phyloP scores from a whole-genome alignment of 2,329 filamentous ascomycete species.

The Moelleriella libera region DNA sequence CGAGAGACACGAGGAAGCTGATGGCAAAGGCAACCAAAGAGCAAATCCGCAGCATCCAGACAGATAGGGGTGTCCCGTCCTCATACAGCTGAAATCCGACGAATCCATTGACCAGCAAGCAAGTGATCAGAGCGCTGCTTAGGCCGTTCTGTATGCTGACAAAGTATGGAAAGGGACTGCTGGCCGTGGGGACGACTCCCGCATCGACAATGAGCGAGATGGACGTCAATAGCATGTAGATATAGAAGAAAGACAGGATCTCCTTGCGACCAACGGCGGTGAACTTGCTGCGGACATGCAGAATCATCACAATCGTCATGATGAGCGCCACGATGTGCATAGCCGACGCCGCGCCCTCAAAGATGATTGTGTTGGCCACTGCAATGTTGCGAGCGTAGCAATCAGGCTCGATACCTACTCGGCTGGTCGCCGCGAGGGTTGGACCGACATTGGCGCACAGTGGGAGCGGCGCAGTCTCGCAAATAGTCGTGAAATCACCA shows the following conservation, averaged over 20 bases:
- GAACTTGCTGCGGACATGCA: constrained; percentile 94
- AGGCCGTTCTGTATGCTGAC: constrained; percentile 77
- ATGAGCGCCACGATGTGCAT: constrained; percentile 81
- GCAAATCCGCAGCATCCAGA: constrained; percentile 78
- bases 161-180: constrained; percentile 76
- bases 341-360: constrained; percentile 79
- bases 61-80: constrained; percentile 82
- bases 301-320: constrained; percentile 95
- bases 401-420: constrained; percentile 68
- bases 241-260: constrained; percentile 86
- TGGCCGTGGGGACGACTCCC: constrained; percentile 77
- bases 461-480: constrained; percentile 71
- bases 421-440: constrained; percentile 50
- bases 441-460: constrained; percentile 77
- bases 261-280: constrained; percentile 75
- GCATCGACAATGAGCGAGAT: constrained; percentile 83
- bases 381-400: constrained; percentile 95
- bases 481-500: constrained; percentile 80
- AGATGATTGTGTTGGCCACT: constrained; percentile 95
- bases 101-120: constrained; percentile 90
- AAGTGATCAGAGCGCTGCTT: constrained; percentile 72
- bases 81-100: constrained; percentile 98
- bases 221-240: constrained; percentile 84
- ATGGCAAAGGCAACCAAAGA: constrained; percentile 74
- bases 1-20: constrained; percentile 72